Evolutionary conservation across 1,139 yeast genomes (phyloP), one percentile per base, ranked within the genome.

Genomic region (Saccharomyces pastorianus): DNA sequence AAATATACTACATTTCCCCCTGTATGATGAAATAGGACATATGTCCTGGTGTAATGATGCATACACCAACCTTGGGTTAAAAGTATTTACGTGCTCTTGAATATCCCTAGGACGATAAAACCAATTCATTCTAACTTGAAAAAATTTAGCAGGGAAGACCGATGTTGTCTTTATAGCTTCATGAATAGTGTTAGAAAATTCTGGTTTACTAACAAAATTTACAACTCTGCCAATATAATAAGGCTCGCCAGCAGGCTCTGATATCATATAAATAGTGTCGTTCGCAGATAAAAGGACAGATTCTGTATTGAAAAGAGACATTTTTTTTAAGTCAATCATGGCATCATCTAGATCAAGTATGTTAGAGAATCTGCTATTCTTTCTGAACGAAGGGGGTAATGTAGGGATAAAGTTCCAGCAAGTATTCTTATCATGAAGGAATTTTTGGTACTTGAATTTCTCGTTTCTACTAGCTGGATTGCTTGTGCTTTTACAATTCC

Each of bases 191-290:
- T 53, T 52, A 26, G 58, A 55, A 49, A 55, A 62, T 46, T 68
- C 68, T 2, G 61, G 56, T 51, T 64, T 64, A n/a, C 59, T 52
- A 14, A 79, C 81, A 67, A 90, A 89, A 27, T 91, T 95, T 78
- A 88, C 80, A 50, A 93, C 78, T 53, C 95, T 76, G 0, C 96
- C 98, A 49, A 93, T 81, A 64, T 88, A 90, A 72, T 88, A 91
- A 0, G 98, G 97, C 63, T 91, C 98, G 1, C 96, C 95, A 0
- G 96, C 93, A 0, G 97, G 97, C 67, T 89, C 97, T 59, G 95
- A 84, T 27, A 90, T 78, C 82, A 93, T 83, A 67, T 88, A 91
- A 5, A 91, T 85, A 59, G 78, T 84, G 55, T 91, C 96, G 56
- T 77, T 74, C 34, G 64, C 64, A 31, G 71, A 64, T 14, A 71